Evolutionary conservation across 768 basidiomycete genomes (phyloP).

Genomic region (Tylopilus intermedius): DNA sequence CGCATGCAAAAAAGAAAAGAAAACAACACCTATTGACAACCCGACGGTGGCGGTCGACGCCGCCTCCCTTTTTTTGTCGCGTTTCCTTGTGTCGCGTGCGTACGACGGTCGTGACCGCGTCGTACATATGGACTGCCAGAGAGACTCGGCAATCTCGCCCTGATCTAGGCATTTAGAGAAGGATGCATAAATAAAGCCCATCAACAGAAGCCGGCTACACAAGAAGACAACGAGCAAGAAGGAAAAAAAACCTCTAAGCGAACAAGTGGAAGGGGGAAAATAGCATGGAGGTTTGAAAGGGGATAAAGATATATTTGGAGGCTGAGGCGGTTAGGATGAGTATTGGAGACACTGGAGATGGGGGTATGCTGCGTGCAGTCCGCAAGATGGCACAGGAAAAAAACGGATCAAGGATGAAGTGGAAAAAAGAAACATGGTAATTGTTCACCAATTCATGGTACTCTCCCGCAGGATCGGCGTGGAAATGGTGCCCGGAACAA

Average conservation of each 20-base stretch:
- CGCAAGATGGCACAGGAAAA: background rate
- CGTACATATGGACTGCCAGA: slow-evolving; percentile 4
- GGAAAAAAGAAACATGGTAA: background rate
- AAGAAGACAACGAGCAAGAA: slow-evolving; percentile 7
- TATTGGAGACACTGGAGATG: background rate
- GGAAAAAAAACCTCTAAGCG: background rate
- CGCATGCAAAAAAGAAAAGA: background rate
- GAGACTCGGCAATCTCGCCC: slow-evolving; percentile 10
- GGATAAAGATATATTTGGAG: slow-evolving; percentile 3
- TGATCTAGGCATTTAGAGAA: slow-evolving; percentile 17
- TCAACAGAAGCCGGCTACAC: slow-evolving; percentile 19
- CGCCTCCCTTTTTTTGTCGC: background rate
- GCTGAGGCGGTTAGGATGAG: background rate
- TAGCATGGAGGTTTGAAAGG: slow-evolving; percentile 2
- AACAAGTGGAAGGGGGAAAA: background rate
- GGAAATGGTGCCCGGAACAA: slow-evolving; percentile 61
- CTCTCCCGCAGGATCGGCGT: slow-evolving; percentile 76
- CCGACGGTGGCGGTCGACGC: slow-evolving; percentile 7
- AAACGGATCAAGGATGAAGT: background rate
- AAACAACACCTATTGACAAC: background rate
- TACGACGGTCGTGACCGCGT: background rate
- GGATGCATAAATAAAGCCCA: slow-evolving; percentile 21
- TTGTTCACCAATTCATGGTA: slow-evolving; percentile 75
- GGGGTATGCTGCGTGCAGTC: slow-evolving; percentile 18
- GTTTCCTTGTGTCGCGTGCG: background rate